phyloP scores from a whole-genome alignment of 2,329 filamentous ascomycete species.

The Fusarium setosum region DNA sequence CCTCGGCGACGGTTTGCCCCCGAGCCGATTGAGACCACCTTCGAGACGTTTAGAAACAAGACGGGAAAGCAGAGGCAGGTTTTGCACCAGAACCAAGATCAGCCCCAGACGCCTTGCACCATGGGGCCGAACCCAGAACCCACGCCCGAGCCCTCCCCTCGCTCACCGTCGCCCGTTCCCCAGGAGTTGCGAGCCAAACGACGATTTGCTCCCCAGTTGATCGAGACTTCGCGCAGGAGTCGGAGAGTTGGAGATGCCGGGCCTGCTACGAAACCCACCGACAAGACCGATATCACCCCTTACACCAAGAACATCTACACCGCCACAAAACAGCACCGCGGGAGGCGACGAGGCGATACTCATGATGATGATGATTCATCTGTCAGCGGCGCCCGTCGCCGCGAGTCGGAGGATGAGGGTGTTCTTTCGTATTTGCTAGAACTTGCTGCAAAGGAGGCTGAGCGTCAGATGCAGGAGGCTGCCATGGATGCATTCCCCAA shows the following conservation, averaged over 20 bases:
- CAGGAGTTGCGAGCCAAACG: constrained; percentile 57
- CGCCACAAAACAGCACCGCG: constrained; percentile 53
- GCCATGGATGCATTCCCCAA: constrained; percentile 82
- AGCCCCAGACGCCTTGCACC: constrained; percentile 26
- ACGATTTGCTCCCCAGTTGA: constrained; percentile 80
- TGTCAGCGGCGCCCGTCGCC: constrained; percentile 49
- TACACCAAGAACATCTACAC: constrained; percentile 71
- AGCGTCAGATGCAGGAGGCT: constrained; percentile 82
- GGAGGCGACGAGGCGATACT: constrained; percentile 44
- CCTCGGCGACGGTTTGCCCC: constrained; percentile 72
- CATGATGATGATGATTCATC: constrained; percentile 12
- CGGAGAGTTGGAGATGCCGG: constrained; percentile 73
- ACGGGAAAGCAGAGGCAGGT: constrained; percentile 36
- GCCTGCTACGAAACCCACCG: constrained; percentile 71
- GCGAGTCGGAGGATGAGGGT: constrained; percentile 80
- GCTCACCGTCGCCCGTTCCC: constrained; percentile 57
- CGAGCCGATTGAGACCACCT: constrained; percentile 78
- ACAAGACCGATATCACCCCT: constrained; percentile 79
- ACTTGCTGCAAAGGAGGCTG: constrained; percentile 82
- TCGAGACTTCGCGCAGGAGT: constrained; percentile 81
- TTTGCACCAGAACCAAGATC: constrained; percentile 15
- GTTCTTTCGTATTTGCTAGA: constrained; percentile 82
- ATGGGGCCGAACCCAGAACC: constrained; percentile 67
- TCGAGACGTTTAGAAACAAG: constrained; percentile 66
- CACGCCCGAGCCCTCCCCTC: constrained; percentile 65